These are phyloP conservation scores for Lodderomyces elongisporus DNA, from an alignment of 1,139 yeast genomes.

Conservation along the genomic window DNA sequence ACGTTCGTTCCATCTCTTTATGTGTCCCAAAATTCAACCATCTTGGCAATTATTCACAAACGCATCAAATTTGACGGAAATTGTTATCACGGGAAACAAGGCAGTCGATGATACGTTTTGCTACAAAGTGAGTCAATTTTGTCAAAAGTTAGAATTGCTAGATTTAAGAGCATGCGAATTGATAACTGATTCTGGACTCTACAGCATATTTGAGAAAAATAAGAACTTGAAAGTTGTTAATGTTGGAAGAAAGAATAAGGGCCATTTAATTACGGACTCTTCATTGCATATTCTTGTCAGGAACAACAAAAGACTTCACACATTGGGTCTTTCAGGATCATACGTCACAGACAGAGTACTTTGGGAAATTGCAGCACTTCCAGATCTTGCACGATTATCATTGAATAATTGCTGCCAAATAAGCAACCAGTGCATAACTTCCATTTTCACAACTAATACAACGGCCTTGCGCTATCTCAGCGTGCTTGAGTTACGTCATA, in stretches of 20 bases:
- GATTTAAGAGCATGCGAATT: slow-evolving; percentile 85
- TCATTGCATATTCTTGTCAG: slow-evolving; percentile 56
- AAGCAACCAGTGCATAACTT: slow-evolving; percentile 64
- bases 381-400: slow-evolving; percentile 62
- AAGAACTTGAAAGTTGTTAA: slow-evolving; percentile 53
- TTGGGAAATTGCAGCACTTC: slow-evolving; percentile 71
- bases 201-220: slow-evolving; percentile 60
- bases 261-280: slow-evolving; percentile 66
- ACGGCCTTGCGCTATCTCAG: slow-evolving; percentile 44
- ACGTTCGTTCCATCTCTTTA: slow-evolving; percentile 71
- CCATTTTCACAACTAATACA: slow-evolving; percentile 30
- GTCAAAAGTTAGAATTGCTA: slow-evolving; percentile 58
- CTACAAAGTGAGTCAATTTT: slow-evolving; percentile 42
- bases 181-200: slow-evolving; percentile 71
- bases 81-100: slow-evolving; percentile 74
- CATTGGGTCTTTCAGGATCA: slow-evolving; percentile 90
- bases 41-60: slow-evolving; percentile 38
- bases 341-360: slow-evolving; percentile 67
- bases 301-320: slow-evolving; percentile 50
- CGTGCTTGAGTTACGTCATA: slow-evolving; percentile 74
- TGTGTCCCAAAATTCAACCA: slow-evolving; percentile 73
- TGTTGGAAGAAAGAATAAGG: slow-evolving; percentile 72
- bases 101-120: slow-evolving; percentile 59
- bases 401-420: slow-evolving; percentile 68
- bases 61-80: slow-evolving; percentile 40